These are phyloP conservation scores for Colletotrichum abscissum DNA, from an alignment of 2,329 filamentous ascomycete genomes.

Conservation along the genomic window DNA sequence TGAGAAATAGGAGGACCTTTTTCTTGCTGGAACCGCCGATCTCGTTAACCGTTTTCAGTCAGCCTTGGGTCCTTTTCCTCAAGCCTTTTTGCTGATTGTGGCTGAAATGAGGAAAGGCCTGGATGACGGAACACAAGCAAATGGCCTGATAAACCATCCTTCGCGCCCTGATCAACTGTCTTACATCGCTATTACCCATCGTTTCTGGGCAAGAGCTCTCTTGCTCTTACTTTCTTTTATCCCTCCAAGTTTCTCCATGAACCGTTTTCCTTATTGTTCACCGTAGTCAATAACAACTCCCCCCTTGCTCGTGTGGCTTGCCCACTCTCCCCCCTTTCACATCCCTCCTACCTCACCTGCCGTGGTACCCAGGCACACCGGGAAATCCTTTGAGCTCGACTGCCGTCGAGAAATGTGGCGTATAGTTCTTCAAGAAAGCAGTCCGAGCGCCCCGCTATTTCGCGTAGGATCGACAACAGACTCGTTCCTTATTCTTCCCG, in stretches of 20 bases:
- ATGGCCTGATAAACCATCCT: neutral
- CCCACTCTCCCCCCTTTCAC: neutral
- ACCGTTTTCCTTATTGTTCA: constrained; percentile 15
- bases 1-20: neutral
- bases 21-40: constrained; percentile 5
- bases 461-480: neutral
- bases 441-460: neutral
- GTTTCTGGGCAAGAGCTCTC: neutral
- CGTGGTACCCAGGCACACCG: too few relatives aligned
- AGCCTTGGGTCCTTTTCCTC: neutral
- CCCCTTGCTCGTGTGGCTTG: neutral
- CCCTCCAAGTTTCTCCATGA: neutral
- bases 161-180: neutral
- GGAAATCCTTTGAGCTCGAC: neutral
- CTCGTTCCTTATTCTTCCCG: too few relatives aligned
- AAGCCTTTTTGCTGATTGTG: neutral
- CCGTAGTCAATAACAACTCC: neutral
- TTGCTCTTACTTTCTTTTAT: too few relatives aligned
- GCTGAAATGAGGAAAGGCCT: neutral
- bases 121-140: constrained; percentile 7
- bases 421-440: neutral
- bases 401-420: neutral
- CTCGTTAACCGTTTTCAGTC: constrained; percentile 19
- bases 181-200: constrained; percentile 4
- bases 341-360: neutral